Evolutionary conservation across 2,329 filamentous ascomycete species (phyloP), one percentile per base, ranked within the genome.

Genomic region (Fusarium beomiforme): DNA sequence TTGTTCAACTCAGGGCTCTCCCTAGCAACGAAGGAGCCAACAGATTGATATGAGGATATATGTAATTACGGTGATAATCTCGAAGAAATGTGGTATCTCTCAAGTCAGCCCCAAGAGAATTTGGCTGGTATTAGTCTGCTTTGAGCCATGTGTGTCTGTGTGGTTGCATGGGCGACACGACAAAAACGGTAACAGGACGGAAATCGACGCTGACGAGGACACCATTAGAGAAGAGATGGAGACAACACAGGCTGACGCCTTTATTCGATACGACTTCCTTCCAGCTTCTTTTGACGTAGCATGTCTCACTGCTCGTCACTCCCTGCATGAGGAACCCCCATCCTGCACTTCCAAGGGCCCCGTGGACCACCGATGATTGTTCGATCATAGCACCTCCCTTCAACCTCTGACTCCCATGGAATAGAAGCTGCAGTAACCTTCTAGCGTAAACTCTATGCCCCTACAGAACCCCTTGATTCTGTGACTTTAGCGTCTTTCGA

Each of bases 381-480:
- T 66, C 41, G 55, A 51, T 62, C 54, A 53, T 14, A 19, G 34
- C 33, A 54, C 56, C 31, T 33, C 47, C 36, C 16, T 36, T 53
- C 34, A 24, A 55, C 39, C 21, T 34, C 33, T 41, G 37, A 47
- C 39, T 33, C 24, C 24, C 37, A 43, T 49, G 31, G 17, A 34
- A 64, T 67, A 23, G 69, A 71, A 71, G 69, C 56, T 67, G 59
- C 62, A 72, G 50, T 17, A 56, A 47, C 62, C 72, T 75, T 75
- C 74, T 75, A 76, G 74, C 70, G 74, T 56, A 70, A 75, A 76
- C 73, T 66, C 59, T 76, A 59, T 19, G 19, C 59, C 54, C 66
- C 70, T 59, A 49, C 46, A 23, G 7, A 43, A 26, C 67, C 43
- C 51, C 53, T 46, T 70, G 36, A 47, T 43, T 36, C 57, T 50